Evolutionary conservation across 148 eudicot species (phyloP), one percentile per base, ranked within the genome.

Genomic region (Rhododendron williamsianum): DNA sequence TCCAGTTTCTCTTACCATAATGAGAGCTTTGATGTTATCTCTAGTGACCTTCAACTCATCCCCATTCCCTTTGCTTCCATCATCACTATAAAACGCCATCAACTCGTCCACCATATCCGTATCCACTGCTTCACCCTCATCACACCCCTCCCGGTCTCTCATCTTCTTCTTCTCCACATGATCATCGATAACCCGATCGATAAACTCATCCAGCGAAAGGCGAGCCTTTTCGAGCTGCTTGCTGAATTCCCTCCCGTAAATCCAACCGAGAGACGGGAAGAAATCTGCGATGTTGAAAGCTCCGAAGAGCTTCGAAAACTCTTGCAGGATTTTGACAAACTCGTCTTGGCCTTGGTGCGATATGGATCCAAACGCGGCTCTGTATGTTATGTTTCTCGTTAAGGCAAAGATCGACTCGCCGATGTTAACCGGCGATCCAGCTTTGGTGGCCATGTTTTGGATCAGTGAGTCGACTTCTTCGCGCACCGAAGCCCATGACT

Each of bases 51-150:
- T 96, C 67, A 94, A 80, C 89, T 95, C 97, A 9, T 93, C 96
- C 0, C 95, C 2, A 23, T 83, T 13, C 89, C 93, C 79, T 90
- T 93, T 0, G 88, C 85, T 83, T 1, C 80, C 80, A 77, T 95
- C 95, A 4, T 91, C 92, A 41, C 91, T 90, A 60, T 96, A 94
- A 86, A 96, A 96, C 8, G 89, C 98, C 76, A 96, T 76, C 82
- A 96, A 80, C 51, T 96, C 98, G 86, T 95, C 98, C 41, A 96
- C 99, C 99, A 96, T 96, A 82, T 96, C 99, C 2, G 73, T 80
- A 23, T 85, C 89, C 7, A 76, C 81, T 25, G 23, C 51, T 15
- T 3, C 30, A 18, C 33, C 4, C 46, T 45, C 76, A 52, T 43
- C 73, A 0, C 6, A 11, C 1, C 30, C 46, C 0, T 46, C 15